A percentile compares a stretch with the other conserved stretches of the same genome.
phyloP scores from a whole-genome alignment of 352 stramenopile species.

The Phytophthora pisi region DNA sequence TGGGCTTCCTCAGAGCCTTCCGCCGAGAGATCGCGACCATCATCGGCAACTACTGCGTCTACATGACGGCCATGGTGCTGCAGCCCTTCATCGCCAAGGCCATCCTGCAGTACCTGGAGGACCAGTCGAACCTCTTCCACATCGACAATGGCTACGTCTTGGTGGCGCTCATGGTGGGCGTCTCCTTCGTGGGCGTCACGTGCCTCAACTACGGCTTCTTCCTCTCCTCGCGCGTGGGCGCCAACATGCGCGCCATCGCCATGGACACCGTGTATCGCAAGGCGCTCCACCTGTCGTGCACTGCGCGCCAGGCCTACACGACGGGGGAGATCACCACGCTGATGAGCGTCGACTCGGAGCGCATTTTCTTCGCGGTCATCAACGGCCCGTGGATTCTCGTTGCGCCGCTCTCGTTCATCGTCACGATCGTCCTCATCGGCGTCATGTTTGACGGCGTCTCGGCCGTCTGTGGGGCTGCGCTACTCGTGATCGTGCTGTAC shows the following conservation, averaged over 20 bases:
- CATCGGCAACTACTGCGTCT: slow-evolving; percentile 36
- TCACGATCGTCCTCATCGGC: slow-evolving; percentile 36
- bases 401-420: slow-evolving; percentile 28
- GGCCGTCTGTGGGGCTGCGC: slow-evolving; percentile 18
- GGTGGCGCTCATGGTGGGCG: slow-evolving; percentile 23
- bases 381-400: slow-evolving; percentile 39
- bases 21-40: slow-evolving; percentile 28
- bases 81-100: slow-evolving; percentile 34
- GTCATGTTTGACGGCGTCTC: slow-evolving; percentile 31
- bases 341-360: slow-evolving; percentile 51
- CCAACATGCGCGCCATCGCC: slow-evolving; percentile 44
- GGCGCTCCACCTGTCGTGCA: slow-evolving; percentile 65
- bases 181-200: slow-evolving; percentile 34
- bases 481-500: slow-evolving; percentile 32
- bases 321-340: slow-evolving; percentile 52
- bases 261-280: slow-evolving; percentile 55
- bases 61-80: slow-evolving; percentile 38
- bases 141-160: slow-evolving; percentile 34
- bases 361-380: slow-evolving; percentile 42
- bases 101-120: slow-evolving; percentile 37
- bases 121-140: slow-evolving; percentile 32
- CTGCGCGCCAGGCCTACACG: slow-evolving; percentile 40
- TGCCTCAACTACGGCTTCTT: slow-evolving; percentile 49
- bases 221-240: slow-evolving; percentile 38
- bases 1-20: slow-evolving; percentile 36